Base-by-base conservation (phyloP, 305 asterid genomes). In the Solanum hybrid region DNA sequence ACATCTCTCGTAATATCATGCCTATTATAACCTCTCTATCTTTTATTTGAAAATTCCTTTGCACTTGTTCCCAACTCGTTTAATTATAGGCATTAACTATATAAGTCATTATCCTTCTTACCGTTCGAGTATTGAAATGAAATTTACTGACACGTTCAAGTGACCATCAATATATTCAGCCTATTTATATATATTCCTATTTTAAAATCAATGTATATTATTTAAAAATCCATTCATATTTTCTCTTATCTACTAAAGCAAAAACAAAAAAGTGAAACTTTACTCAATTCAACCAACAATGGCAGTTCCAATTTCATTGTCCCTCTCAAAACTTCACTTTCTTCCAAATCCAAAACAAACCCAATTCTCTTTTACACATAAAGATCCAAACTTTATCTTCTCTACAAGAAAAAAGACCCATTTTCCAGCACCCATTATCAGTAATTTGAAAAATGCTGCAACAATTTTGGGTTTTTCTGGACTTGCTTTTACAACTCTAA, bases 401-500 rank as follows among this genome's bases (percentile, higher is more conserved):
- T 90, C 64, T 86, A 87, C 91, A 19, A 89, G 89, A 35, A 89
- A 90, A 81, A 42, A 29, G 9, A 17, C 37, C 15, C 87, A 81
- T 40, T 81, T 81, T 91, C 78, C 79, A 84, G 66, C 37, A 90
- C 64, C 89, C 88, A 36, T 89, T 36, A 72, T 86, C 88, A 15
- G 24, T 5, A 42, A 40, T 42, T 17, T 88, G 26, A 92, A 91
- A 79, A 80, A 91, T 90, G 37, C 9, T 19, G 78, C 90, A 86
- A 29, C 91, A 91, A 89, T 95, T 86, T 45, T 94, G 34, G 96
- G 97, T 86, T 95, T 94, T 87, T 94, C 95, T 91, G 97, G 96
- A 88, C 90, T 95, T 88, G 93, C 94, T 88, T 86, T 96, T 56
- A 77, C 92, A 64, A 78, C 96, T 85, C 15, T 81, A 81, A 84